phyloP scores from a whole-genome alignment of 2,329 filamentous ascomycete species.

The Fusarium nelsonii region DNA sequence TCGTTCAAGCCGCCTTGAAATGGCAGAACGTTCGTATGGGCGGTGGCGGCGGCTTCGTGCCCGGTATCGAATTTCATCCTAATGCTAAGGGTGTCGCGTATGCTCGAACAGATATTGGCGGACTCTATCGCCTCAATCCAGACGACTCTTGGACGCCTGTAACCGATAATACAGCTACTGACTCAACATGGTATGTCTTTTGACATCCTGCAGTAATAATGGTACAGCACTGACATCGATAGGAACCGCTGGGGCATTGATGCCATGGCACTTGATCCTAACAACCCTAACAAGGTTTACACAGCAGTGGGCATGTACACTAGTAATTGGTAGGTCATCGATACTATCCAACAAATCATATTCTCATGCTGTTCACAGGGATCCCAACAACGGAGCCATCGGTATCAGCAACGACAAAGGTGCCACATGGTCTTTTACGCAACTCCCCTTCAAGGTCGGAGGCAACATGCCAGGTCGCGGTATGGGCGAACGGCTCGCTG shows the following conservation, averaged over 20 bases:
- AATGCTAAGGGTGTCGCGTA: constrained; percentile 36
- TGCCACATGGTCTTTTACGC: constrained; percentile 62
- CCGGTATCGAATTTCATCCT: constrained; percentile 40
- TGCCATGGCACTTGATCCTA: constrained; percentile 67
- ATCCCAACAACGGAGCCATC: constrained; percentile 67
- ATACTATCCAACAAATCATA: rapidly evolving
- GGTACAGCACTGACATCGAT: neutral
- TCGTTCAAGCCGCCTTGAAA: constrained; percentile 20
- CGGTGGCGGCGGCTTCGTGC: constrained; percentile 32
- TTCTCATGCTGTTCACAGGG: constrained; percentile 47
- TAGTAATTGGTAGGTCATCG: constrained; percentile 57
- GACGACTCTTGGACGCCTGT: constrained; percentile 40
- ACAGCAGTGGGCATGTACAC: constrained; percentile 70
- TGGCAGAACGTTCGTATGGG: constrained; percentile 41
- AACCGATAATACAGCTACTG: constrained; percentile 25
- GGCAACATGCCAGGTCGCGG: constrained; percentile 73
- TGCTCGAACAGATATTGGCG: constrained; percentile 37
- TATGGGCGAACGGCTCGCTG: constrained; percentile 68
- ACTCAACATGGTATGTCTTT: constrained; percentile 20
- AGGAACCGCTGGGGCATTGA: constrained; percentile 70
- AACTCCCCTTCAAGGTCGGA: constrained; percentile 69
- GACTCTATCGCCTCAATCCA: constrained; percentile 35
- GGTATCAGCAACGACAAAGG: constrained; percentile 67
- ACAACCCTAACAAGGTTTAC: constrained; percentile 64
- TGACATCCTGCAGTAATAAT: rapidly evolving